phyloP scores from a whole-genome alignment of 1,284 basidiomycete genomes.

The Ustilago trichophora region DNA sequence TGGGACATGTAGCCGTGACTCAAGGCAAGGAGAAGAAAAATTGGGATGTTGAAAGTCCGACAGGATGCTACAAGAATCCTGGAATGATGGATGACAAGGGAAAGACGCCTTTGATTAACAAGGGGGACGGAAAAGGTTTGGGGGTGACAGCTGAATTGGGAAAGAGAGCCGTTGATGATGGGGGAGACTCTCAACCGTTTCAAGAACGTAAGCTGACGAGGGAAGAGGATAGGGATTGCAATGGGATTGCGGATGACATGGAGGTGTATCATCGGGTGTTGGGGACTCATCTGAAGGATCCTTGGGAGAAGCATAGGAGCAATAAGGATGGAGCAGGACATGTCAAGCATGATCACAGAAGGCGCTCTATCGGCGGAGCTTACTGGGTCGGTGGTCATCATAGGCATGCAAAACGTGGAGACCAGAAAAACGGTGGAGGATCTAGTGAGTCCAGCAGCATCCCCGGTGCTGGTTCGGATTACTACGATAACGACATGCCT shows the following conservation, averaged over 20 bases:
- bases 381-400: background rate
- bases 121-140: no score
- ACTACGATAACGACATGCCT: slow-evolving; percentile 14
- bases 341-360: background rate
- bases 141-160: no score
- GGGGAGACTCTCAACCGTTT: no score
- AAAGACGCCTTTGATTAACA: no score
- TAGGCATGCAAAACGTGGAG: background rate
- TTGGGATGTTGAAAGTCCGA: slow-evolving; percentile 4
- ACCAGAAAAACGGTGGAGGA: no score
- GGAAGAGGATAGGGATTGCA: background rate
- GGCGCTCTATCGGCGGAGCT: background rate
- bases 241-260: slow-evolving; percentile 16
- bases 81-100: no score
- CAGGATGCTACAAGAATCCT: slow-evolving; percentile 1
- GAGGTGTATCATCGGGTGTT: slow-evolving; percentile 16
- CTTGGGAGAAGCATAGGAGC: slow-evolving; percentile 9
- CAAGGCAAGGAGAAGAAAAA: background rate
- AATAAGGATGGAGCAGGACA: background rate
- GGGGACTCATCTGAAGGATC: slow-evolving; percentile 19
- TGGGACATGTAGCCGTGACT: slow-evolving; percentile 5
- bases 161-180: no score
- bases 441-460: no score
- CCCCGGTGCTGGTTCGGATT: no score
- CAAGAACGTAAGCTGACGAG: no score